phyloP scores from a whole-genome alignment of 176 grass and related monocot genomes.

The Triticum dicoccoides region DNA sequence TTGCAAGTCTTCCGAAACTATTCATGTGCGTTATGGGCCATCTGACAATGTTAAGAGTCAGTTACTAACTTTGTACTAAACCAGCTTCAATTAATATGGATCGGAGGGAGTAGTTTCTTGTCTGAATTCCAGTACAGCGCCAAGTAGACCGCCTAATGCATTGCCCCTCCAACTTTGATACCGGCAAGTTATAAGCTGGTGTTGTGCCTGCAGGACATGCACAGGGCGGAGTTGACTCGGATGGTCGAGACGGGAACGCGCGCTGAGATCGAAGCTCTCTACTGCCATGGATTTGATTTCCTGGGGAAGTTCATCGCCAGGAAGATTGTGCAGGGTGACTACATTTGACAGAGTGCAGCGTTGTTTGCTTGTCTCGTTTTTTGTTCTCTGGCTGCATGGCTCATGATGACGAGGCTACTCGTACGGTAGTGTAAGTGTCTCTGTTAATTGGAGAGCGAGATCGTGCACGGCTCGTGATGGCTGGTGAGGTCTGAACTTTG shows the following conservation, averaged over 20 bases:
- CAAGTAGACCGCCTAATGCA: not conserved
- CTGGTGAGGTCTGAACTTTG: not conserved
- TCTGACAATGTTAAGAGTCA: not conserved
- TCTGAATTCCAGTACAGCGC: not conserved
- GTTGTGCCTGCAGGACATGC: constrained; percentile 49
- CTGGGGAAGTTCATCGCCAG: constrained; percentile 74
- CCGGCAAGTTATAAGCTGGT: not conserved
- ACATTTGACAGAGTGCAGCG: constrained; percentile 53
- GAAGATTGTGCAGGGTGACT: constrained; percentile 92
- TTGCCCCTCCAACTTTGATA: not conserved
- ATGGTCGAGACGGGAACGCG: constrained; percentile 68
- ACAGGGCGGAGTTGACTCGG: constrained; percentile 56
- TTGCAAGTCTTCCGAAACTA: not conserved
- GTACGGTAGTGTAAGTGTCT: not conserved
- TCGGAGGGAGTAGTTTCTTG: not conserved
- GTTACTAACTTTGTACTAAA: not conserved
- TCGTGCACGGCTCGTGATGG: not conserved
- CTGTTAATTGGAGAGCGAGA: not conserved
- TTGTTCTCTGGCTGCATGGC: not conserved
- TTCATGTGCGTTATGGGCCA: not conserved
- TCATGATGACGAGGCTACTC: not conserved
- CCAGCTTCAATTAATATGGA: too few species aligned
- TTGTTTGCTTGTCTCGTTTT: not conserved
- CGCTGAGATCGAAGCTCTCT: constrained; percentile 88
- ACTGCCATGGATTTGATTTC: constrained; percentile 81